phyloP scores from a whole-genome alignment of 257 asterid genomes.

The Solanum sejunctum region DNA sequence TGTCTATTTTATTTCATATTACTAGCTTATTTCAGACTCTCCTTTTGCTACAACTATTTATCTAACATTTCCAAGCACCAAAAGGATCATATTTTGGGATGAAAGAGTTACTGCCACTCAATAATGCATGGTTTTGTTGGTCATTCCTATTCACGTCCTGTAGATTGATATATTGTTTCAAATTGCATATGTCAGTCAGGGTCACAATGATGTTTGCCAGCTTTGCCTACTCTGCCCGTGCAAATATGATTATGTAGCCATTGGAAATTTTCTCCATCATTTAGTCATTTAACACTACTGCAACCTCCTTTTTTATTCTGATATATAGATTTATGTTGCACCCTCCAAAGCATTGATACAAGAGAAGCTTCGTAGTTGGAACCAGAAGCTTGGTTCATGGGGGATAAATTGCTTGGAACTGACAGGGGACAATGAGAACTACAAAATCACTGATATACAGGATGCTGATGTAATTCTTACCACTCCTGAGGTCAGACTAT shows the following conservation, averaged over 20 bases:
- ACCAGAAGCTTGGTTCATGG: slow-evolving; percentile 62
- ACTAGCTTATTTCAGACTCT: not conserved
- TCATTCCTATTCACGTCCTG: not conserved
- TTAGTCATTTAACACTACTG: not conserved
- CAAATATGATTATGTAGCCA: not conserved
- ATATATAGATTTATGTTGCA: slow-evolving; percentile 67
- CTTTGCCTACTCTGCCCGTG: not conserved
- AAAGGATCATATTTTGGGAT: not conserved
- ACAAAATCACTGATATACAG: slow-evolving; percentile 52
- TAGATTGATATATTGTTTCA: not conserved
- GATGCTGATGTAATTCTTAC: slow-evolving; percentile 94
- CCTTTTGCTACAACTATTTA: not conserved
- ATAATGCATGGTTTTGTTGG: not conserved
- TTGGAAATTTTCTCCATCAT: not conserved
- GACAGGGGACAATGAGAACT: slow-evolving; percentile 85
- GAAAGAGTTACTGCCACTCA: not conserved
- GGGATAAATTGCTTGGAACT: slow-evolving; percentile 83
- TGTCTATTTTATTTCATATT: not conserved
- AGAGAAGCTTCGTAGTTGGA: slow-evolving; percentile 90
- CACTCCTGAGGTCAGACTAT: slow-evolving; percentile 72
- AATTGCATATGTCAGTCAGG: not conserved
- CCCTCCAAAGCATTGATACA: slow-evolving; percentile 97
- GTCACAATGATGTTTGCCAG: not conserved
- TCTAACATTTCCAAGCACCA: not conserved
- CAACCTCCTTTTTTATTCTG: not conserved